Conservation (phyloP, 2,329 filamentous ascomycete species). For the Verruconis gallopava region DNA sequence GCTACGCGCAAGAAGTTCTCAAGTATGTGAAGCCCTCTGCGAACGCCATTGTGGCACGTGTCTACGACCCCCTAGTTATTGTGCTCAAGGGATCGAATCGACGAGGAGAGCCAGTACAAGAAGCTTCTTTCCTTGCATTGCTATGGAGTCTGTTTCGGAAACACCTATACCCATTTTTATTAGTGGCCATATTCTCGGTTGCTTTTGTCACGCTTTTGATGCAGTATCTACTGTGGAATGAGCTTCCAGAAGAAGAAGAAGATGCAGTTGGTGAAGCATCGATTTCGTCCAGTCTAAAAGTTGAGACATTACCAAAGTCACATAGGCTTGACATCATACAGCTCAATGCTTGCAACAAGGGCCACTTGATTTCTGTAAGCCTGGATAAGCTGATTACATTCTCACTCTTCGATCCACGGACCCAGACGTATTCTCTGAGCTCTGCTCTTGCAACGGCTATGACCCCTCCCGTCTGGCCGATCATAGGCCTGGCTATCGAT, state of each 20-base stretch:
- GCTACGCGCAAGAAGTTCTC: slow-evolving; percentile 65
- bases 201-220: slow-evolving; percentile 57
- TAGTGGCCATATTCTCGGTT: slow-evolving; percentile 49
- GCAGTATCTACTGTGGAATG: slow-evolving; percentile 60
- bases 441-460: slow-evolving; percentile 21
- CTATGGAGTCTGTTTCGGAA: slow-evolving; percentile 38
- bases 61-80: slow-evolving; percentile 63
- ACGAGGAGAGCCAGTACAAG: slow-evolving; percentile 37
- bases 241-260: slow-evolving; percentile 30
- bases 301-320: slow-evolving; percentile 47
- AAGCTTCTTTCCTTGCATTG: slow-evolving; percentile 41
- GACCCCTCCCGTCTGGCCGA: slow-evolving; percentile 27
- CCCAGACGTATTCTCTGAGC: slow-evolving; percentile 19
- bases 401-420: slow-evolving; percentile 33
- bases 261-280: slow-evolving; percentile 31
- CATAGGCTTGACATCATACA: slow-evolving; percentile 59
- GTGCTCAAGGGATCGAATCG: slow-evolving; percentile 57
- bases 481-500: slow-evolving; percentile 53
- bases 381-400: slow-evolving; percentile 56
- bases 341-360: slow-evolving; percentile 48
- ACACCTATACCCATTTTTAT: slow-evolving; percentile 55
- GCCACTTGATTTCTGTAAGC: slow-evolving; percentile 55
- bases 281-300: slow-evolving; percentile 41
- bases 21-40: slow-evolving; percentile 59
- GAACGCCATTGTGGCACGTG: slow-evolving; percentile 58